Percentiles rank a stretch among this genome's conserved stretches.
Conservation (phyloP, 257 asterid species). For the Rauvolfia tetraphylla region DNA sequence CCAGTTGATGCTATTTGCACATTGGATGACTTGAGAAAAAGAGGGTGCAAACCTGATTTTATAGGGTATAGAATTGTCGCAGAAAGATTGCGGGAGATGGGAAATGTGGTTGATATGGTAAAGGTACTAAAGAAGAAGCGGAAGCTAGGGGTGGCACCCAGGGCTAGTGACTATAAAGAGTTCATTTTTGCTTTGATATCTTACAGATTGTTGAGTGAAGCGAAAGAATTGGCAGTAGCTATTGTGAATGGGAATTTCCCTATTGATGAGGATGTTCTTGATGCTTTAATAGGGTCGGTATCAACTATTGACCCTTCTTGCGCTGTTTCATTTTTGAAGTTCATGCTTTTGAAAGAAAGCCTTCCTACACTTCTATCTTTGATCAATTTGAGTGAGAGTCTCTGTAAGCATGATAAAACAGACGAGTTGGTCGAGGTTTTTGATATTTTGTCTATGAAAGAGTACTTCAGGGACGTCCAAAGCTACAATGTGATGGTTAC, state of each 20-base stretch:
- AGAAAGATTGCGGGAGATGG: conserved; percentile 51
- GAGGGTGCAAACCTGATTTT: conserved; percentile 85
- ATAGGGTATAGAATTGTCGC: conserved; percentile 87
- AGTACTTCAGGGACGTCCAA: conserved; percentile 45
- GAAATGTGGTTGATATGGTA: conserved; percentile 50
- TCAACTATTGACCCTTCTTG: conserved; percentile 52
- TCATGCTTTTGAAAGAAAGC: conserved; percentile 58
- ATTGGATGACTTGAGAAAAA: conserved; percentile 64
- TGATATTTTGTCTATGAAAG: conserved; percentile 43
- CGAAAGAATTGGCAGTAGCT: conserved; percentile 66
- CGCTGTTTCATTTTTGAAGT: conserved; percentile 57
- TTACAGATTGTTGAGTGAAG: conserved; percentile 54
- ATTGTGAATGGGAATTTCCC: conserved; percentile 76
- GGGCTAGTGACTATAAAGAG: conserved; percentile 52
- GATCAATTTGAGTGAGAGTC: conserved; percentile 58
- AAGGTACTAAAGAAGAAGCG: conserved; percentile 76
- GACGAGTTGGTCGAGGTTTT: conserved; percentile 60
- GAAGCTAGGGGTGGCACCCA: conserved; percentile 85
- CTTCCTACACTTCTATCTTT: conserved; percentile 58
- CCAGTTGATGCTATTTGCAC: conserved; percentile 43
- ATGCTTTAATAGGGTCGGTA: conserved; percentile 69
- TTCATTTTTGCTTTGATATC: conserved; percentile 60
- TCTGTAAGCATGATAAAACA: conserved; percentile 53
- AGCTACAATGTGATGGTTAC: conserved; percentile 67
- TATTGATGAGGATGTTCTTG: conserved; percentile 65